Percentiles rank a stretch among this genome's conserved stretches.
These are phyloP conservation scores for Coemansia sp. DNA, from an alignment of 192 early-diverging fungal genomes.

Conservation along the genomic window DNA sequence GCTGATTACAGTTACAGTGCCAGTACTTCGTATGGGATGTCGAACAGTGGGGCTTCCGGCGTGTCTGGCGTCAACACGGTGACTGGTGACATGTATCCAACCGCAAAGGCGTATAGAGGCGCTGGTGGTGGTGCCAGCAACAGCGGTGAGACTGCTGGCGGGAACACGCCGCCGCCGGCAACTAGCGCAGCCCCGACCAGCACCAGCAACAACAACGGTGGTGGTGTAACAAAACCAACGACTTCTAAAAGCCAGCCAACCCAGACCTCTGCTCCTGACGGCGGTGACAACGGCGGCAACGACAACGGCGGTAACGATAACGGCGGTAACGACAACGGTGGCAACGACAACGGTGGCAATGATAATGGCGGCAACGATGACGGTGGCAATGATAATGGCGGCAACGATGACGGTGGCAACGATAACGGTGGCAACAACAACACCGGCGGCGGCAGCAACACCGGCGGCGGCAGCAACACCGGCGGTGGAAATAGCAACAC, in stretches of 20 bases:
- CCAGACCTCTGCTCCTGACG: not conserved
- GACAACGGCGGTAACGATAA: not conserved
- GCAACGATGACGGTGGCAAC: too few species aligned
- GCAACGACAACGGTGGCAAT: not conserved
- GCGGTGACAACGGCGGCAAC: not conserved
- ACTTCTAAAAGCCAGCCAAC: not conserved
- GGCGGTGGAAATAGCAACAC: too few species aligned
- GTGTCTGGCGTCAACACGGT: conserved; percentile 29
- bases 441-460: too few species aligned
- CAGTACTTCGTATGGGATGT: conserved; percentile 22
- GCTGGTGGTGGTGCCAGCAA: conserved; percentile 18
- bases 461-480: too few species aligned
- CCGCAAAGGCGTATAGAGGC: conserved; percentile 25
- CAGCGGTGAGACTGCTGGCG: not conserved
- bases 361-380: conserved; percentile 2
- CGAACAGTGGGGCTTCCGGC: conserved; percentile 5
- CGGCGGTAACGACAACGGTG: too few species aligned
- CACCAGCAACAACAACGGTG: not conserved
- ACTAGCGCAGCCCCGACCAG: not conserved
- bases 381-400: too few species aligned
- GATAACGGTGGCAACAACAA: too few species aligned
- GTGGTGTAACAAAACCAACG: not conserved
- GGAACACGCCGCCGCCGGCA: not conserved
- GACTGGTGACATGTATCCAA: conserved; percentile 34
- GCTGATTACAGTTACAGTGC: conserved; percentile 14